Base-by-base conservation (phyloP, 345 rosid genomes). In the Leavenworthia alabamica region DNA sequence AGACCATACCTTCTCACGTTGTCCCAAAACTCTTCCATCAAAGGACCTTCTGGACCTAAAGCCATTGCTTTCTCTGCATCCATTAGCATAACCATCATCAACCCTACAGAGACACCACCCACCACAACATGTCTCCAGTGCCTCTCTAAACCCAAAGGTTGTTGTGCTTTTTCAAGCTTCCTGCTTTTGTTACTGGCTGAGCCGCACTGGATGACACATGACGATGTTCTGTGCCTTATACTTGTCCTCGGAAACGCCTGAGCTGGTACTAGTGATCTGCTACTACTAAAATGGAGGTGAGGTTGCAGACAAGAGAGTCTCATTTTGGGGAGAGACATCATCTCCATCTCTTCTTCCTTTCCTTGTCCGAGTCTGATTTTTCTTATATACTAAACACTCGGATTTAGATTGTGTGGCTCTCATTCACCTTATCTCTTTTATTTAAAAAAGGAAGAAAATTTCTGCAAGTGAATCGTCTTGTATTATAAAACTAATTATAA, bases 11-110 rank as follows among this genome's bases (percentile, higher is more conserved):
- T 82, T 82, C 96, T 86, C 17, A 93, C 94, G 65, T 89, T 93
- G 50, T 93, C 99, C 99, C 99, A 93, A 60, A 93, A 89, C 75
- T 86, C 97, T 76, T 93, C 97, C 72, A 79, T 63, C 32, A 93
- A 31, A 17, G 96, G 99, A 41, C 98, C 97, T 66, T 83, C 96
- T 2, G 97, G 99, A 1, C 97, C 97, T 6, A 89, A 61, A 10
- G 94, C 97, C 78, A 81, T 20, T 3, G 94, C 97, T 77, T 78
- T 83, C 9, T 78, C 74, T 23, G 77, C 82, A 47, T 80, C 88
- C 56, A 81, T 46, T 8, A 79, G 17, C 66, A 79, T 32, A 62
- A 3, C 39, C 80, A 81, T 40, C 68, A 66, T 49, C 17, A 89
- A 29, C 22, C 93, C 90, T 14, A 83, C 7, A 0, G 97, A 80